Conservation (phyloP, 495 filamentous ascomycete genomes). For the Emericellopsis terricola region DNA sequence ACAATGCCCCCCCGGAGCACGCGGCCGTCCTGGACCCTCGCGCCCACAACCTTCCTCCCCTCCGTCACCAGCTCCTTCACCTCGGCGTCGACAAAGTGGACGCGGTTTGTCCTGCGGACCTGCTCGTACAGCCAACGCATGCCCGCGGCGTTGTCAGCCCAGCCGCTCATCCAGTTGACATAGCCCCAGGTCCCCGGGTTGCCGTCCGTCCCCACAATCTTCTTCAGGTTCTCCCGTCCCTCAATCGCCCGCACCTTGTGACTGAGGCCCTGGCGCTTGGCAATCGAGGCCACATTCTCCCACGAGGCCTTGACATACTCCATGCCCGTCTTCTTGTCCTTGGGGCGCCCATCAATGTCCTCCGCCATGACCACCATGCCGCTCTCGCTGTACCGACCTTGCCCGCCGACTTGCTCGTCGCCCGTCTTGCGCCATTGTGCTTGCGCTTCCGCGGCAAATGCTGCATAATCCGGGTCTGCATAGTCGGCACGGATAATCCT, state of each 20-base stretch:
- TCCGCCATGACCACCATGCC: conserved; percentile 55
- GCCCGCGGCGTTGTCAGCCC: conserved; percentile 63
- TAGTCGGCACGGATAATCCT: conserved; percentile 77
- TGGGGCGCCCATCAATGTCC: conserved; percentile 11
- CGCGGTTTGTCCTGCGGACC: conserved; percentile 37
- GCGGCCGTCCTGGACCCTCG: conserved; percentile 30
- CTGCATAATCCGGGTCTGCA: conserved; percentile 48
- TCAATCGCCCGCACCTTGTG: conserved; percentile 34
- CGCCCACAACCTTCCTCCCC: conserved; percentile 27
- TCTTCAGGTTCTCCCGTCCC: conserved; percentile 28
- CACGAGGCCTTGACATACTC: conserved; percentile 51
- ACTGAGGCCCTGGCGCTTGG: conserved; percentile 17
- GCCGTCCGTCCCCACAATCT: conserved; percentile 26
- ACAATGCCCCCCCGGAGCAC: conserved; percentile 49
- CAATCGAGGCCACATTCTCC: conserved; percentile 36
- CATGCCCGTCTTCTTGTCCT: conserved; percentile 28
- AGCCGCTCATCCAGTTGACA: conserved; percentile 62
- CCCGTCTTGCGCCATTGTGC: conserved; percentile 48
- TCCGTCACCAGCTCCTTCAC: conserved; percentile 36
- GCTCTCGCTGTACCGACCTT: conserved; percentile 56
- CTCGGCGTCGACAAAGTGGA: conserved; percentile 44
- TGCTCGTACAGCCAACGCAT: conserved; percentile 41
- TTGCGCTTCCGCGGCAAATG: conserved; percentile 49
- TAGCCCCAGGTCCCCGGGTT: conserved; percentile 52
- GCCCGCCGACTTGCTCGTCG: conserved; percentile 29